Base-by-base conservation (phyloP, 2,329 filamentous ascomycete genomes). In the Aspergillus tamarii region DNA sequence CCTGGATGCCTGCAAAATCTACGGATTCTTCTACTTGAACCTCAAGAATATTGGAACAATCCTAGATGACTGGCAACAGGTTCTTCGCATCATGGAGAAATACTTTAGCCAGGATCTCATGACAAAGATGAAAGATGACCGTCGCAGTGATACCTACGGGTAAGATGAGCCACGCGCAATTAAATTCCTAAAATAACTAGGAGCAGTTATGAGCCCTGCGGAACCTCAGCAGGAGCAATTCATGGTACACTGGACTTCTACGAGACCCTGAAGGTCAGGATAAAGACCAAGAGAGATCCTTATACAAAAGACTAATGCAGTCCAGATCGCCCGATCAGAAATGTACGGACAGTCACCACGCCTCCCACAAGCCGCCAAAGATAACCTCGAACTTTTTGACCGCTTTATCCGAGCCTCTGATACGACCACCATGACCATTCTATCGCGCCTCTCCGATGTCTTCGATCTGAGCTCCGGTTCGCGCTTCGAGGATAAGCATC, bases 221-320 rank as follows among this genome's bases (percentile, higher is more conserved):
- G 43, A 23, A 21, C 43, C 11, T 46, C 43, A 6, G n/a, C 43
- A 23, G 43, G n/a, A 8, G 43, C 43, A 7, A 3, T 23, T 12
- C 9, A 8, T 10, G 43, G 43, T 23, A 46, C 14, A 23, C 21
- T 46, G n/a, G 14, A 46, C 21, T 46, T 46, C 11, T 46, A 23
- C 11, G 43, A 46, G 43, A 46, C n/a, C 5, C 11, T 46, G 11
- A 23, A 23, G 43, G 43, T 23, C 10, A 23, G n/a, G 4, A 12
- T 46, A 6, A 5, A 5, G 1, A 4, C n/a, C n/a, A 2, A 23
- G 1, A 23, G 4, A 23, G 26, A 5, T 1, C 8, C 12, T 9
- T 41, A n/a, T n/a, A 19, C 43, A 21, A 10, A 21, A 4, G 21
- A 14, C n/a, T 23, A 46, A 14, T 5, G 12, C 4, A 46, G 6